These are phyloP conservation scores for Ampelomyces quisqualis DNA, from an alignment of 2,329 filamentous ascomycete genomes.

Conservation along the genomic window DNA sequence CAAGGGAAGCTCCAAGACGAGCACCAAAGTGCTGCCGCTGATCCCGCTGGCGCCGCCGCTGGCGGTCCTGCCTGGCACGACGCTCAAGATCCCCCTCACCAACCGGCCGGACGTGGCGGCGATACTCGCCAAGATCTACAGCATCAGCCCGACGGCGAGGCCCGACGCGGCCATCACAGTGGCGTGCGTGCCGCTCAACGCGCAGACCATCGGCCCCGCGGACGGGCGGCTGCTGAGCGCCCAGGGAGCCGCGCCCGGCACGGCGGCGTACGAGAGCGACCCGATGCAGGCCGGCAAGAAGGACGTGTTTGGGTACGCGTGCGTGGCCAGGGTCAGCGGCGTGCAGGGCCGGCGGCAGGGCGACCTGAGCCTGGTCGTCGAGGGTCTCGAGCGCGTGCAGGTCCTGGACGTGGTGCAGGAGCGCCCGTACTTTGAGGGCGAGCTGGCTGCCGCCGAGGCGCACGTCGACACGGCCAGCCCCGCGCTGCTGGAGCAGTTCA, in stretches of 20 bases:
- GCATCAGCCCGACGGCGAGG: conserved; percentile 66
- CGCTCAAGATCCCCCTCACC: conserved; percentile 79
- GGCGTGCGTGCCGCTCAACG: conserved; percentile 82
- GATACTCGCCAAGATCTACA: conserved; percentile 81
- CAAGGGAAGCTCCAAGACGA: conserved; percentile 37
- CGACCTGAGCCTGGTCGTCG: conserved; percentile 79
- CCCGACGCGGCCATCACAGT: conserved; percentile 71
- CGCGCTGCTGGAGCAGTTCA: conserved; percentile 70
- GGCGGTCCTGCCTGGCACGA: conserved; percentile 82
- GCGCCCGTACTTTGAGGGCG: conserved; percentile 81
- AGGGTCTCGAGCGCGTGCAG: conserved; percentile 76
- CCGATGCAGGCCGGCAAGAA: conserved; percentile 47
- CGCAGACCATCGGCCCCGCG: conserved; percentile 65
- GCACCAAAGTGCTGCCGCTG: conserved; percentile 61
- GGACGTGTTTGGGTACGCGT: conserved; percentile 81
- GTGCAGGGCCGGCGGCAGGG: conserved; percentile 51
- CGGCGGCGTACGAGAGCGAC: conserved; percentile 52
- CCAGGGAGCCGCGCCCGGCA: conserved; percentile 53
- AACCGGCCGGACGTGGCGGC: conserved; percentile 86
- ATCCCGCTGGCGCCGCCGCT: conserved; percentile 78
- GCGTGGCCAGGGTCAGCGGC: conserved; percentile 58
- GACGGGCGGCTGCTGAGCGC: conserved; percentile 76
- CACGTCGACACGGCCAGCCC: conserved; percentile 47
- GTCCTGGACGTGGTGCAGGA: conserved; percentile 75
- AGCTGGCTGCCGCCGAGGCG: conserved; percentile 71